Evolutionary conservation across 2,329 filamentous ascomycete genomes (phyloP), one percentile per base, ranked within the genome.

Genomic region (Pyrenophora graminea): DNA sequence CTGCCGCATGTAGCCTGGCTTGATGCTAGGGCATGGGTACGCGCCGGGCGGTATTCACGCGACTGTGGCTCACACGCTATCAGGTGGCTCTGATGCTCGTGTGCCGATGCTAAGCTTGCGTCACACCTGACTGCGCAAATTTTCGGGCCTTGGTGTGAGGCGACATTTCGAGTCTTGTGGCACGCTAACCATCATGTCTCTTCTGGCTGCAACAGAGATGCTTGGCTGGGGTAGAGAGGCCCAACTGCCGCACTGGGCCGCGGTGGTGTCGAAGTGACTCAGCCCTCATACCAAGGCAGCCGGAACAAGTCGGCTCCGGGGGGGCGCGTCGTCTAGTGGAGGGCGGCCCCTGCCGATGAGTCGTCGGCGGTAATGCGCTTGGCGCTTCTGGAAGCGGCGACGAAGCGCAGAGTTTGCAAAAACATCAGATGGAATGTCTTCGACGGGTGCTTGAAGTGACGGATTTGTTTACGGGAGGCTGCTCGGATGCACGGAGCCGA

Each of bases 61-160:
- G 56, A 53, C 51, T 48, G 48, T n/a, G 45, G 40, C 40, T 36
- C 42, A 64, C 68, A 63, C 68, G 66, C 42, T 64, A 54, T 66
- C 66, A 68, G 62, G 63, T 64, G 66, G 64, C 59, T 61, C 12
- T 13, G 25, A 10, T 52, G 44, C 45, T 55, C 44, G 46, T 21
- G 27, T 10, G 27, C 27, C 27, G 9, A 39, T 36, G 12, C 13
- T 56, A 51, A 52, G 53, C 48, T 40, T 44, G 57, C 62, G 39
- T 42, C 45, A 48, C 57, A 68, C 56, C 61, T 37, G 60, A 54
- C 23, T 41, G 51, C 36, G 57, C 57, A 55, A 51, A 58, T 56
- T 56, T 59, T 43, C 46, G 47, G 15, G 15, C 17, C 37, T 17
- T 42, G 18, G 51, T 37, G 42, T 46, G 53, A 48, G 43, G 52